Evolutionary conservation across 805 yeast genomes (phyloP), one percentile per base, ranked within the genome.

Genomic region (Candida arabinofermentans): DNA sequence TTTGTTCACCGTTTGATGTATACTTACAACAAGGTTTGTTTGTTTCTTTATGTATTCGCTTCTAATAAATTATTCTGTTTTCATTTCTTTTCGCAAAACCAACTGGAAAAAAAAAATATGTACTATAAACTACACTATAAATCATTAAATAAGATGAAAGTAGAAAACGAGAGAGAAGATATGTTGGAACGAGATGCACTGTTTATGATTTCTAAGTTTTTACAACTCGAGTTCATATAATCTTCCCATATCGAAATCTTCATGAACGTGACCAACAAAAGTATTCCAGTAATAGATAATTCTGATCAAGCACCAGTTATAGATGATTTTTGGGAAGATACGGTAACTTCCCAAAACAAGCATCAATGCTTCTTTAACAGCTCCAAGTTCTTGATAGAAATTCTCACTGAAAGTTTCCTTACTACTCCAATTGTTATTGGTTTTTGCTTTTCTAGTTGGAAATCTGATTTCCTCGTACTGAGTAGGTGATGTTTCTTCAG

Each of bases 271-370:
- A n/a, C 95, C 96, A 42, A 87, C 71, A 57, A 87, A 85, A 27
- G 59, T 59, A 55, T 83, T 81, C 96, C 96, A 91, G 59, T 75
- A 71, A 30, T 70, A 66, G 43, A 72, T 74, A 27, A 75, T 35
- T 46, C 79, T 69, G 41, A 71, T 65, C 37, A 88, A 49, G 8
- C 65, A 49, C 41, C 77, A 49, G 27, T 75, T 71, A 64, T 74
- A 77, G 1, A 85, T 31, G 41, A 79, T 74, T 41, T 69, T 67
- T 9, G 97, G 97, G 48, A 91, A 73, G 30, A 80, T 72, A 37
- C 71, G 51, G 62, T 91, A 90, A 36, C 95, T 80, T 21, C 63
- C 56, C 41, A 75, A 61, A 17, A 91, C 76, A 62, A 86, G 89
- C 44, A 62, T 65, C 27, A 86, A 52, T 0, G 93, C 96, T 10